Percentiles rank a stretch among this genome's conserved stretches.
Conservation (phyloP, 2,329 filamentous ascomycete genomes). For the Ophiostoma ips region DNA sequence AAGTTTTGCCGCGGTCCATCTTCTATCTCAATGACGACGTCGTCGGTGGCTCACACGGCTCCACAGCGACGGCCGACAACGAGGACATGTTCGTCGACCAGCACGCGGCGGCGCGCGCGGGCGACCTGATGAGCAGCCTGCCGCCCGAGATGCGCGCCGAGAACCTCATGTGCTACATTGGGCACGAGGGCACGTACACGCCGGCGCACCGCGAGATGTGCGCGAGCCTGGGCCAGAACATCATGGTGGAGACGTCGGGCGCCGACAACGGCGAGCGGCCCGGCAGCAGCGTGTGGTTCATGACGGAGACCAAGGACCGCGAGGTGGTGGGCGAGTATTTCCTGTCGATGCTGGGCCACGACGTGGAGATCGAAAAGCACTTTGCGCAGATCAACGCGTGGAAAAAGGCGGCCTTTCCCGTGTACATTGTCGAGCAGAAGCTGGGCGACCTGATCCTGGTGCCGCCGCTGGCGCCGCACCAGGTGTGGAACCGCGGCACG, state of each 20-base stretch:
- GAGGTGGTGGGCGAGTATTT: constrained; percentile 88
- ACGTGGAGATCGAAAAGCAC: constrained; percentile 93
- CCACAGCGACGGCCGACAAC: constrained; percentile 12
- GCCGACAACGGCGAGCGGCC: constrained; percentile 60
- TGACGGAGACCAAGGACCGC: constrained; percentile 92
- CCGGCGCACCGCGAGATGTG: constrained; percentile 97
- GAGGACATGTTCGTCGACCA: constrained; percentile 30
- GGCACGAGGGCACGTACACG: constrained; percentile 93
- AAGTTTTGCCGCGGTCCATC: constrained; percentile 64
- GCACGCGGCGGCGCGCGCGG: constrained; percentile 52
- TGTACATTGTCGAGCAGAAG: constrained; percentile 83
- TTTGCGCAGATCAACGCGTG: constrained; percentile 93
- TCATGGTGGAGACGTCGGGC: constrained; percentile 88
- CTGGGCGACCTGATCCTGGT: constrained; percentile 88
- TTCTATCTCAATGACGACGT: constrained; percentile 84
- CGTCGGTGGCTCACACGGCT: constrained; percentile 20
- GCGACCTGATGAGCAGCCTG: constrained; percentile 90
- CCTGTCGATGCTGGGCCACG: constrained; percentile 80
- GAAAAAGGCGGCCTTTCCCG: constrained; percentile 86
- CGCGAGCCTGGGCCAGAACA: constrained; percentile 86
- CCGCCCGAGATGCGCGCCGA: constrained; percentile 78
- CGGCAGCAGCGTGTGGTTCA: constrained; percentile 94
- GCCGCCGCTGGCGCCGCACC: constrained; percentile 83
- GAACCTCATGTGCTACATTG: constrained; percentile 97
- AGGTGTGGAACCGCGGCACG: constrained; percentile 96